These are phyloP conservation scores for Aspergillus sp. DNA, from an alignment of 2,329 filamentous ascomycete species.

Conservation along the genomic window DNA sequence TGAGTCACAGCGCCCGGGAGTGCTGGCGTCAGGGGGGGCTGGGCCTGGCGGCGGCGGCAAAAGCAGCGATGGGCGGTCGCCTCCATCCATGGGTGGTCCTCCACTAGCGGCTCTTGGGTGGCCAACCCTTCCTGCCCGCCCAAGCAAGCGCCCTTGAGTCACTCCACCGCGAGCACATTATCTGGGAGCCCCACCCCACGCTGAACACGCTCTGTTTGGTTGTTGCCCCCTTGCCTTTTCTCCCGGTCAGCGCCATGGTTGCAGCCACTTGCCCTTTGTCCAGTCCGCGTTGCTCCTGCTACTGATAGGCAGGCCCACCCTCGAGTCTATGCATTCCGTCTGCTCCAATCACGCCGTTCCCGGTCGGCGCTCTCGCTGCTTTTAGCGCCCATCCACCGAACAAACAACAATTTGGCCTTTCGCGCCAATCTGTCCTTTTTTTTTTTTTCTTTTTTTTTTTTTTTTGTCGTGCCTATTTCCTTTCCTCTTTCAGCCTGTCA, in stretches of 20 bases:
- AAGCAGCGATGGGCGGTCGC: slow-evolving; percentile 33
- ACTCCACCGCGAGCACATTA: slow-evolving; percentile 14
- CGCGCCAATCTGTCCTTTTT: slow-evolving; percentile 16
- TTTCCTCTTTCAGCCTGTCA: neutral
- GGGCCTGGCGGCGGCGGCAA: slow-evolving; percentile 37
- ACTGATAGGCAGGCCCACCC: slow-evolving; percentile 23
- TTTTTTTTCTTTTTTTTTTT: slow-evolving; percentile 4
- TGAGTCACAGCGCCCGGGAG: slow-evolving; percentile 30
- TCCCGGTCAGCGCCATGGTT: slow-evolving; percentile 27
- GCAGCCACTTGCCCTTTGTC: slow-evolving; percentile 24
- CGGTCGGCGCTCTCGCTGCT: slow-evolving; percentile 31
- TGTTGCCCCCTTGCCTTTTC: slow-evolving; percentile 19
- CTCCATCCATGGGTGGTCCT: slow-evolving; percentile 28
- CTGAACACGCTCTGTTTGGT: slow-evolving; percentile 18
- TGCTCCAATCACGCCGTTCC: slow-evolving; percentile 30
- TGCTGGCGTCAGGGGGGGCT: slow-evolving; percentile 36
- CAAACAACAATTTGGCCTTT: slow-evolving; percentile 28
- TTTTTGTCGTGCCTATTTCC: neutral
- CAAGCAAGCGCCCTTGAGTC: slow-evolving; percentile 19
- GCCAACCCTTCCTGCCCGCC: slow-evolving; percentile 7
- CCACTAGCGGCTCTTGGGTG: slow-evolving; percentile 27
- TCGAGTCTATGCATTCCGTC: slow-evolving; percentile 13
- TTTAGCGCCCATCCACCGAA: slow-evolving; percentile 35
- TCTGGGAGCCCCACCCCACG: slow-evolving; percentile 16
- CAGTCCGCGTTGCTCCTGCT: slow-evolving; percentile 31